Percentiles rank a stretch among this genome's conserved stretches.
phyloP scores from a whole-genome alignment of 257 asterid genomes.

The Ilex aquifolium region DNA sequence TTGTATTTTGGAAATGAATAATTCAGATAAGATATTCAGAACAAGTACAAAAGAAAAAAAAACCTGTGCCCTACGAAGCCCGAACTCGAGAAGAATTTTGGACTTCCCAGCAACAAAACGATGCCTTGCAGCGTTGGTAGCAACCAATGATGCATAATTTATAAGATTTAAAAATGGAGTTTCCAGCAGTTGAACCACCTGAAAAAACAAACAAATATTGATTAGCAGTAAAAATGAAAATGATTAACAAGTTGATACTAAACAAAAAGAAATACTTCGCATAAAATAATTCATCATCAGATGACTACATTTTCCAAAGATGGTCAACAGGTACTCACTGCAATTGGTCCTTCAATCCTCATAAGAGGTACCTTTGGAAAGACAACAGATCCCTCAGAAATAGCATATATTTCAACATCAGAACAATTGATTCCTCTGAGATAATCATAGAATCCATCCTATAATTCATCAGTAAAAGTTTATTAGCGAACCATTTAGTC shows the following conservation, averaged over 20 bases:
- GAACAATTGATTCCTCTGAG: slow-evolving; percentile 80
- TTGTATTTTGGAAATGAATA: slow-evolving; percentile 13
- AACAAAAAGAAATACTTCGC: too few species aligned
- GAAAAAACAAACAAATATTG: slow-evolving; percentile 6
- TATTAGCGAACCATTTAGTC: slow-evolving; percentile 3
- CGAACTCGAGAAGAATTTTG: slow-evolving; percentile 92
- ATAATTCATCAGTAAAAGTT: slow-evolving; percentile 18
- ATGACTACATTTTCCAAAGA: too few species aligned
- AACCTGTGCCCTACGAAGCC: slow-evolving; percentile 95
- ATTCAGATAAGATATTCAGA: slow-evolving; percentile 9
- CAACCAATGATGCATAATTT: slow-evolving; percentile 91
- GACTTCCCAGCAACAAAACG: slow-evolving; percentile 98
- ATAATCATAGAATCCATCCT: slow-evolving; percentile 81
- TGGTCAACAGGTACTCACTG: slow-evolving; percentile 51
- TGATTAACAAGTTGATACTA: too few species aligned
- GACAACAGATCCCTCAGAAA: slow-evolving; percentile 91
- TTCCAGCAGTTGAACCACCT: slow-evolving; percentile 98
- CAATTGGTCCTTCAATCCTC: slow-evolving; percentile 96
- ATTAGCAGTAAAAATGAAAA: too few species aligned
- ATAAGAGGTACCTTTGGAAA: slow-evolving; percentile 92
- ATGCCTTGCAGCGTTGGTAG: slow-evolving; percentile 98
- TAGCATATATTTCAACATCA: slow-evolving; percentile 85
- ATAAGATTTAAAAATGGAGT: slow-evolving; percentile 87
- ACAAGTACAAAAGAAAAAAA: slow-evolving; percentile 11
- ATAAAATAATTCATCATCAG: too few species aligned